Conservation (phyloP, 176 grass and related monocot species). For the Microstegium vimineum region DNA sequence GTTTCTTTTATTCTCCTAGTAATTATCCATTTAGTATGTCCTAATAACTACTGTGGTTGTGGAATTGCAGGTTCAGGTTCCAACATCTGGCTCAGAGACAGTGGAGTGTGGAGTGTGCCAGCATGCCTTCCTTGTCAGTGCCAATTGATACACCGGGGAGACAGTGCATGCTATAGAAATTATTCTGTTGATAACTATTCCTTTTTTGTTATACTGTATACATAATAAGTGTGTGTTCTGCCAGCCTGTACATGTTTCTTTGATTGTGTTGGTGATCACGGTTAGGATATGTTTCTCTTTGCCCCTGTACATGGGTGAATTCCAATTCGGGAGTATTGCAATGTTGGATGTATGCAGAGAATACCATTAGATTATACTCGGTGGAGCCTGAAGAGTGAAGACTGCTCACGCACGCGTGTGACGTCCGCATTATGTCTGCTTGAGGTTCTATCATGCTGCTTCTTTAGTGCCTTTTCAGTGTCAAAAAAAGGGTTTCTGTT, state of each 20-base stretch:
- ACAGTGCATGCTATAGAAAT: background rate
- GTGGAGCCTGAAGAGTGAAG: background rate
- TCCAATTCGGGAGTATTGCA: background rate
- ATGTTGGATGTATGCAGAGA: slow-evolving; percentile 9
- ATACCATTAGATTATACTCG: background rate
- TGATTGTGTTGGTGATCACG: slow-evolving; percentile 16
- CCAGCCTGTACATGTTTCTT: slow-evolving; percentile 27
- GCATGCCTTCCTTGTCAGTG: slow-evolving; percentile 86
- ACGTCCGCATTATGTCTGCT: background rate
- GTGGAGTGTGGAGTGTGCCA: slow-evolving; percentile 97
- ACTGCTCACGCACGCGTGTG: background rate
- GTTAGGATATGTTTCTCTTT: background rate
- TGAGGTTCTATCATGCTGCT: background rate
- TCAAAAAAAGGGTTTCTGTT: background rate
- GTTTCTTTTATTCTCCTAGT: background rate
- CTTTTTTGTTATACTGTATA: background rate
- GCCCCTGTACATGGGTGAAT: slow-evolving; percentile 15
- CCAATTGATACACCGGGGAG: slow-evolving; percentile 49
- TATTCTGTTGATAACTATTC: slow-evolving; percentile 25
- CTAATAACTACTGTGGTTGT: slow-evolving; percentile 4
- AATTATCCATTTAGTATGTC: background rate
- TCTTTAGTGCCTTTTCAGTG: background rate
- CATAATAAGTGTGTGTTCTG: slow-evolving; percentile 24
- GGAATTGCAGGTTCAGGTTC: slow-evolving; percentile 78
- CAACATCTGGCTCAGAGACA: slow-evolving; percentile 85